phyloP scores from a whole-genome alignment of 371 early-diverging fungal species.

The Apophysomyces ossiformis region DNA sequence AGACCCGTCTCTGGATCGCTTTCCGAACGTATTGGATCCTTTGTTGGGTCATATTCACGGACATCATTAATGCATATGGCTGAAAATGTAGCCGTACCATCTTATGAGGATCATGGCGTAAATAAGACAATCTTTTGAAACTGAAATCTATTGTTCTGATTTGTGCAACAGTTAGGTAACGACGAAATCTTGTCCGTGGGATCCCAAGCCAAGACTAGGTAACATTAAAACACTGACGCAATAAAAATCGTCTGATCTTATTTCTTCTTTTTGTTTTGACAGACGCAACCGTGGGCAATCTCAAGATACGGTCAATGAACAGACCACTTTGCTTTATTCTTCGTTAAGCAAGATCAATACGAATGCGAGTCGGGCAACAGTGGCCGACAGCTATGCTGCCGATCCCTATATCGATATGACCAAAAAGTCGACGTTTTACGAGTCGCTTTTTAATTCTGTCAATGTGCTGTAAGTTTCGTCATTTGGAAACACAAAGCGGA shows the following conservation, averaged over 20 bases:
- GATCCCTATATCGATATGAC: slow-evolving; percentile 3
- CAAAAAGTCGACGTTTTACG: slow-evolving; percentile 50
- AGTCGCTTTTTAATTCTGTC: slow-evolving; percentile 63
- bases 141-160: no score
- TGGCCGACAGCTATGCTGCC: slow-evolving; percentile 42
- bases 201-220: not conserved
- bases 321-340: slow-evolving; percentile 31
- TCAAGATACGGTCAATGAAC: slow-evolving; percentile 21
- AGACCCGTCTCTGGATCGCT: slow-evolving; percentile 21
- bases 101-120: not conserved
- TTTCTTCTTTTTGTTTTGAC: not conserved
- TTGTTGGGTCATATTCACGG: slow-evolving; percentile 58
- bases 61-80: slow-evolving; percentile 57
- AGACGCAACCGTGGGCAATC: not conserved
- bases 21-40: slow-evolving; percentile 36
- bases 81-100: slow-evolving; percentile 45
- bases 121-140: not conserved
- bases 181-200: not conserved
- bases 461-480: slow-evolving; percentile 50
- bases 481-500: not conserved
- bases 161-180: not conserved
- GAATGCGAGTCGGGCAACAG: slow-evolving; percentile 32
- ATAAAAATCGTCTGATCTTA: not conserved
- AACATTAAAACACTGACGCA: not conserved
- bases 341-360: slow-evolving; percentile 35